A percentile compares a stretch with the other conserved stretches of the same genome.
phyloP scores from a whole-genome alignment of 768 basidiomycete species.

The Agaricus blazei region DNA sequence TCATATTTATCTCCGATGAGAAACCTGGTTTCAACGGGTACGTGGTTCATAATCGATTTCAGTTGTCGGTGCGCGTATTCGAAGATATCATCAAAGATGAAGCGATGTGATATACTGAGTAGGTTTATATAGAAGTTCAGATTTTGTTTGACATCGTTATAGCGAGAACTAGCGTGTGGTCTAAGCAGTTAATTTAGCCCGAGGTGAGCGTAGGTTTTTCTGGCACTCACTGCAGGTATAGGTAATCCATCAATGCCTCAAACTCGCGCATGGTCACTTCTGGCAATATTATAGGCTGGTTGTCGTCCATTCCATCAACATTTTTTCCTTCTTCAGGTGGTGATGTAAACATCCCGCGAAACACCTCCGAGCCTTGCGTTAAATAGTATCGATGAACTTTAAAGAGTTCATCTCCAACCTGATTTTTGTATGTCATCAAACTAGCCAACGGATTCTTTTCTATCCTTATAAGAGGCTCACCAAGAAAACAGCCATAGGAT shows the following conservation, averaged over 20 bases:
- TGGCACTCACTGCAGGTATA: constrained; percentile 31
- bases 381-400: constrained; percentile 34
- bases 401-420: constrained; percentile 28
- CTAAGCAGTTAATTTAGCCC: not conserved
- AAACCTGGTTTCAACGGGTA: constrained; percentile 26
- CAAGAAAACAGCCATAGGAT: constrained; percentile 15
- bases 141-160: not conserved
- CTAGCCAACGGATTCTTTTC: not conserved
- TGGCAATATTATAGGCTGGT: constrained; percentile 26
- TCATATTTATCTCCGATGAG: constrained; percentile 33
- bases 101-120: constrained; percentile 34
- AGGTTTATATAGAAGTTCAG: constrained; percentile 31
- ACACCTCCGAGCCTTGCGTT: constrained; percentile 32
- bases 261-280: constrained; percentile 29
- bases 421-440: not conserved
- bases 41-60: constrained; percentile 12
- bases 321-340: constrained; percentile 12
- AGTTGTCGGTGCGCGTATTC: constrained; percentile 23
- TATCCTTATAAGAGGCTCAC: constrained; percentile 5
- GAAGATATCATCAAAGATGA: constrained; percentile 29
- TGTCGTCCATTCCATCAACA: constrained; percentile 26
- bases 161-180: not conserved
- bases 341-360: constrained; percentile 30
- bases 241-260: constrained; percentile 32
- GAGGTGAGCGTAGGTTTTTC: not conserved